Conservation (phyloP, 75 land plant genomes). For the Picea sitchensis region DNA sequence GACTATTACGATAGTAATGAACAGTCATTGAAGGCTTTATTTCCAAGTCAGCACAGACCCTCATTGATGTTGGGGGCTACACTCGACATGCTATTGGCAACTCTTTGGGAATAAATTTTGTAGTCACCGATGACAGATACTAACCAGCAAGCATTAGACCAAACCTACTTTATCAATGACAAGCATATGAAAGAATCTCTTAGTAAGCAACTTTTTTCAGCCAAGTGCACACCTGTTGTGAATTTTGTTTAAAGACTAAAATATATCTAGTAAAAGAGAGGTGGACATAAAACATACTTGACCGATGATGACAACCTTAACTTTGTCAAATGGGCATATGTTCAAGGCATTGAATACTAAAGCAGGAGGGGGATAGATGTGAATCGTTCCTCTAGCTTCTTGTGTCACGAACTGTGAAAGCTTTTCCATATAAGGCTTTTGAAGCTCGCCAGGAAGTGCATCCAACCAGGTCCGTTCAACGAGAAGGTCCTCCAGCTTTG, state of each 20-base stretch:
- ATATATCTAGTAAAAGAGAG: background rate
- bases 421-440: constrained; percentile 75
- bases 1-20: background rate
- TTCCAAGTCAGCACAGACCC: background rate
- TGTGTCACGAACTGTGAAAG: constrained; percentile 62
- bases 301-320: constrained; percentile 90
- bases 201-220: too few species aligned
- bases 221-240: background rate
- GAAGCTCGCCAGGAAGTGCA: constrained; percentile 62
- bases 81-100: background rate
- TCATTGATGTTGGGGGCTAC: background rate
- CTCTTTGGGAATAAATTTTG: background rate
- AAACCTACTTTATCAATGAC: background rate
- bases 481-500: constrained; percentile 67
- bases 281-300: constrained; percentile 50
- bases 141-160: background rate
- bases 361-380: constrained; percentile 79
- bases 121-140: background rate
- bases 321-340: constrained; percentile 69
- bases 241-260: background rate
- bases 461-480: constrained; percentile 82
- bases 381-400: constrained; percentile 55
- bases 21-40: background rate
- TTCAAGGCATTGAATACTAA: constrained; percentile 87
- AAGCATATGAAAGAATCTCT: background rate